These are phyloP conservation scores for Hydrangea macrophylla DNA, from an alignment of 148 eudicot genomes.

Conservation along the genomic window DNA sequence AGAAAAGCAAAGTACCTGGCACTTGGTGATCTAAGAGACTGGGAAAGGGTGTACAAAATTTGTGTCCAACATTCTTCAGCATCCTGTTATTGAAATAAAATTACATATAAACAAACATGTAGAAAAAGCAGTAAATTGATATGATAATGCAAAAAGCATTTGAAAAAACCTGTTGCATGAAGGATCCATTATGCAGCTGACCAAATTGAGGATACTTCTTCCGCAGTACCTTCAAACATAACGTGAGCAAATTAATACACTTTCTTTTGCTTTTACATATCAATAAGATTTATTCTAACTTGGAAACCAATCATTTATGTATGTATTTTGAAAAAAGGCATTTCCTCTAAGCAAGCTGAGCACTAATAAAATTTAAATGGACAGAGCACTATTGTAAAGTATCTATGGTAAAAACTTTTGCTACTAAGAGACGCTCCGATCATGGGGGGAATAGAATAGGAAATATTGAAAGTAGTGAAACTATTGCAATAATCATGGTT, in stretches of 20 bases:
- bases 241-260: slow-evolving; percentile 2
- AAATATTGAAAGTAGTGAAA: not conserved
- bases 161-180: slow-evolving; percentile 86
- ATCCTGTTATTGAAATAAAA: slow-evolving; percentile 48
- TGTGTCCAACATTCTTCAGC: slow-evolving; percentile 99
- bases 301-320: not conserved
- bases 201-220: slow-evolving; percentile 98
- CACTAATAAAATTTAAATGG: not conserved
- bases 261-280: not conserved
- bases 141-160: not conserved
- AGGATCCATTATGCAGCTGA: slow-evolving; percentile 84
- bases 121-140: slow-evolving; percentile 14
- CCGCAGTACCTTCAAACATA: slow-evolving; percentile 58
- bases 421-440: too few relatives aligned
- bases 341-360: not conserved
- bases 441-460: not conserved
- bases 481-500: not conserved
- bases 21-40: slow-evolving; percentile 58
- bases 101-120: not conserved
- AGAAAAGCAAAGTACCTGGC: slow-evolving; percentile 46
- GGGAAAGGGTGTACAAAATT: slow-evolving; percentile 78
- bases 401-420: too few relatives aligned
- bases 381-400: not conserved
- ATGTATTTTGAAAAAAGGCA: not conserved
- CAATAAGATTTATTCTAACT: not conserved